Evolutionary conservation across 805 yeast species (phyloP), one percentile per base, ranked within the genome.

Genomic region (Kodamaea sagamina): DNA sequence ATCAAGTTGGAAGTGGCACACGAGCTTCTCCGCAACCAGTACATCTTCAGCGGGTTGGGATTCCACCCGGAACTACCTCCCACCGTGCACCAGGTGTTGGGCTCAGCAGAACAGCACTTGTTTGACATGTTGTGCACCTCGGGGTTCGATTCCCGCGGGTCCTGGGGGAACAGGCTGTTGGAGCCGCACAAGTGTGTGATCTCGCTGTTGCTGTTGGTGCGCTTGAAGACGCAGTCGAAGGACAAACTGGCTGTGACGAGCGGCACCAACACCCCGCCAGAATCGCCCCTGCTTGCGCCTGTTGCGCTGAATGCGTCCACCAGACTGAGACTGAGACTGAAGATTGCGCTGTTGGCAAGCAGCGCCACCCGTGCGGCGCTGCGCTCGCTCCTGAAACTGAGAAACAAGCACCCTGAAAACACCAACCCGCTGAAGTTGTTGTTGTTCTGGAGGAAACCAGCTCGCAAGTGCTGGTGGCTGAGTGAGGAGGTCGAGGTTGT

Each of bases 391-490:
- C 78, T 84, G 4, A 68, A 79, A 47, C 72, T 80, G 9, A 63
- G 58, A 58, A 56, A 48, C 51, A 66, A 51, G 54, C n/a, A 31
- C 27, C 63, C 45, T 59, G 65, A 47, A 50, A 79, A 72, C 58
- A 63, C 52, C 17, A 68, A 61, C 51, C 71, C 67, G 36, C 66
- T 71, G 4, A 93, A 93, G 62, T 74, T 93, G 40, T 71, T 93
- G 27, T 68, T 93, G 41, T 93, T 93, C 59, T 93, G 99, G 98
- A 78, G 96, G 49, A 93, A 93, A 60, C 99, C 99, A 1, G 99
- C 99, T 2, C 78, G 98, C 58, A 93, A 93, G 61, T 93, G 99
- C 68, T 93, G 99, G 99, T 93, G 99, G 99, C 76, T 87, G 5
- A 79, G 81, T 59, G 78, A 80, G 34, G 70, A 64, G 21, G 63